A percentile compares a stretch with the other conserved stretches of the same genome.
Conservation (phyloP, 805 yeast species). For the Lipomyces mesembrius region DNA sequence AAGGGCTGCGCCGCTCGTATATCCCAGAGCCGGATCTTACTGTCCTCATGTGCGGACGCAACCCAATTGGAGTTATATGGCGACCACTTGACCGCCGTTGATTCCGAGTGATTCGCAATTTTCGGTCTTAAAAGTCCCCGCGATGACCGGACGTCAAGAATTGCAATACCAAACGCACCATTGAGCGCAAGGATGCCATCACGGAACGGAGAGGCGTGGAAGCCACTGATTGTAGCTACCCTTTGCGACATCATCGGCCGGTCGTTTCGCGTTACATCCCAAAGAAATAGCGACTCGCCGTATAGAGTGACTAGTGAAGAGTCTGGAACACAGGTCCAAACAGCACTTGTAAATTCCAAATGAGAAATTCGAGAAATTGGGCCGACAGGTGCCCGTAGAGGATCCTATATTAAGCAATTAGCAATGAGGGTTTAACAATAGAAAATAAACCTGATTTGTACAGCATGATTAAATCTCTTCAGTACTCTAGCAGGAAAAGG, state of each 20-base stretch:
- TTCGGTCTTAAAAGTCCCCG: conserved; percentile 55
- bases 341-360: conserved; percentile 48
- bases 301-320: conserved; percentile 64
- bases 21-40: conserved; percentile 73
- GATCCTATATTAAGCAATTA: not conserved
- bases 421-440: not conserved
- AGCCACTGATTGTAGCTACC: conserved; percentile 54
- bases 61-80: conserved; percentile 61
- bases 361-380: conserved; percentile 45
- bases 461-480: conserved; percentile 77
- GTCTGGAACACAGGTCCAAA: conserved; percentile 53
- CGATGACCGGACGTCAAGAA: conserved; percentile 68
- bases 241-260: conserved; percentile 61
- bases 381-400: not conserved
- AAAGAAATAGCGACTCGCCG: conserved; percentile 70
- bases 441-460: not conserved
- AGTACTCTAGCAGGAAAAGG: conserved; percentile 70
- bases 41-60: conserved; percentile 66
- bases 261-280: conserved; percentile 70
- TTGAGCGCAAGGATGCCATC: conserved; percentile 67
- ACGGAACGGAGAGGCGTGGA: conserved; percentile 55
- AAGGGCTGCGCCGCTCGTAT: conserved; percentile 62
- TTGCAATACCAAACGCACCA: conserved; percentile 68
- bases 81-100: conserved; percentile 61
- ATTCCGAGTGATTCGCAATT: conserved; percentile 48